Evolutionary conservation across 2,329 filamentous ascomycete species (phyloP).

Genomic region (Thermoascus crustaceus): DNA sequence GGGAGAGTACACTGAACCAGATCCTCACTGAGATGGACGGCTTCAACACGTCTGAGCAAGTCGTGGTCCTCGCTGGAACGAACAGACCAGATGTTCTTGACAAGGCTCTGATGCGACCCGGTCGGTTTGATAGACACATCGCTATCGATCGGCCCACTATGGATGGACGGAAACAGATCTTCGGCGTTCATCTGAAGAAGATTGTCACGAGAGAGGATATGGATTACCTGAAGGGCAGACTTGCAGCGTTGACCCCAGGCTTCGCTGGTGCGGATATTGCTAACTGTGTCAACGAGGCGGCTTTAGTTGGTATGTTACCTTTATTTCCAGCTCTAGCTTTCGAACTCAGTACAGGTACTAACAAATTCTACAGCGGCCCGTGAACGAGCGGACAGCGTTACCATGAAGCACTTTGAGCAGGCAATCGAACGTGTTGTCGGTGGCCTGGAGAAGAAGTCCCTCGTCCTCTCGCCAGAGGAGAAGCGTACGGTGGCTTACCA

Average conservation of each 20-base stretch:
- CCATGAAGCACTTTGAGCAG: conserved; percentile 89
- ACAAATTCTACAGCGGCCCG: conserved; percentile 61
- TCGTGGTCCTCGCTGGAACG: conserved; percentile 92
- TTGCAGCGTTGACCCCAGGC: conserved; percentile 86
- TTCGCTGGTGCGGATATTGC: conserved; percentile 98
- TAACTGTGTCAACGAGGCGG: conserved; percentile 97
- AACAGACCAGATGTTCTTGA: conserved; percentile 93
- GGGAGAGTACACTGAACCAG: conserved; percentile 94
- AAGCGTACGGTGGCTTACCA: conserved; percentile 97
- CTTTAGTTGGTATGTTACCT: conserved; percentile 69
- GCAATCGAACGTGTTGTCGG: conserved; percentile 96
- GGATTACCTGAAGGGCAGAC: conserved; percentile 76
- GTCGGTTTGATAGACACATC: conserved; percentile 95
- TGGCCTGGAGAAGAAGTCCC: conserved; percentile 92
- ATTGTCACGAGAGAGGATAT: conserved; percentile 88
- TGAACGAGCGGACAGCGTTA: conserved; percentile 67
- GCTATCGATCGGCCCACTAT: conserved; percentile 91
- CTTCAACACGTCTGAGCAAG: conserved; percentile 93
- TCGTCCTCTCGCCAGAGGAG: conserved; percentile 86
- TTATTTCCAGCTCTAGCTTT: conserved; percentile 9
- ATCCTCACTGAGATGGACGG: conserved; percentile 99
- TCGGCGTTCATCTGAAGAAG: conserved; percentile 86
- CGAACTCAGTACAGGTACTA: conserved; percentile 24
- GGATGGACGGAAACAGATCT: conserved; percentile 93
- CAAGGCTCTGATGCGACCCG: conserved; percentile 90